Evolutionary conservation across 2,329 filamentous ascomycete species (phyloP).

Genomic region (Clarireedia sp.): DNA sequence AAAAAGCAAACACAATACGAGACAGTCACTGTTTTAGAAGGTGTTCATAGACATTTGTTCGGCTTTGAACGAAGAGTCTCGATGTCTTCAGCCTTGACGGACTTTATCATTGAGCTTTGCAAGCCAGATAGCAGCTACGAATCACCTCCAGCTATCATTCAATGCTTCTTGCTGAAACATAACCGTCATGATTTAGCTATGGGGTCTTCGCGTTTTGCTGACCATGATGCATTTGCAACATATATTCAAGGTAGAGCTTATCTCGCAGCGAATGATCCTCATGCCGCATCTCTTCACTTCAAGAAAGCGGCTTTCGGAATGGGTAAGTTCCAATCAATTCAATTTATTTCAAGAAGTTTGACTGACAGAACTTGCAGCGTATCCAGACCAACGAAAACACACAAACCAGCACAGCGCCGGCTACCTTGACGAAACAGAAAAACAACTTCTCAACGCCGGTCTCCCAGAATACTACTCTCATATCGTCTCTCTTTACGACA

Average conservation of each 20-base stretch:
- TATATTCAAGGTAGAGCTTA: slow-evolving; percentile 81
- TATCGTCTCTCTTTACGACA: slow-evolving; percentile 74
- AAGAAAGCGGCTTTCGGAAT: slow-evolving; percentile 75
- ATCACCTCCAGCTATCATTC: slow-evolving; percentile 50
- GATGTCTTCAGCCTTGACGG: slow-evolving; percentile 54
- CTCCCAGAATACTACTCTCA: slow-evolving; percentile 81
- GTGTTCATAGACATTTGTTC: slow-evolving; percentile 54
- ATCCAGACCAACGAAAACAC: slow-evolving; percentile 18
- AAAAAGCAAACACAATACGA: slow-evolving; percentile 38
- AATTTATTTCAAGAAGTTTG: neutral
- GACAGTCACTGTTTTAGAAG: slow-evolving; percentile 52
- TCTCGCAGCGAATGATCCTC: slow-evolving; percentile 65
- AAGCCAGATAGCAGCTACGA: slow-evolving; percentile 59
- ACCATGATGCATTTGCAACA: slow-evolving; percentile 54
- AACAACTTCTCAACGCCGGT: slow-evolving; percentile 60
- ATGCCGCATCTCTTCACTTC: slow-evolving; percentile 67
- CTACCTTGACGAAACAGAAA: slow-evolving; percentile 70
- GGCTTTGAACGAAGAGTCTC: slow-evolving; percentile 46
- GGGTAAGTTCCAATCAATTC: slow-evolving; percentile 46
- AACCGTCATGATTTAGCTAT: slow-evolving; percentile 52
- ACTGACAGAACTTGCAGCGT: slow-evolving; percentile 16
- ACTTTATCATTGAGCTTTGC: slow-evolving; percentile 58
- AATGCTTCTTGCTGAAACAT: slow-evolving; percentile 53
- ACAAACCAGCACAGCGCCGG: slow-evolving; percentile 49
- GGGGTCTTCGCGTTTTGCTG: slow-evolving; percentile 48